Percentiles rank a stretch among this genome's conserved stretches.
phyloP scores from a whole-genome alignment of 805 yeast genomes.

The Wickerhamiella kurtzmanii region DNA sequence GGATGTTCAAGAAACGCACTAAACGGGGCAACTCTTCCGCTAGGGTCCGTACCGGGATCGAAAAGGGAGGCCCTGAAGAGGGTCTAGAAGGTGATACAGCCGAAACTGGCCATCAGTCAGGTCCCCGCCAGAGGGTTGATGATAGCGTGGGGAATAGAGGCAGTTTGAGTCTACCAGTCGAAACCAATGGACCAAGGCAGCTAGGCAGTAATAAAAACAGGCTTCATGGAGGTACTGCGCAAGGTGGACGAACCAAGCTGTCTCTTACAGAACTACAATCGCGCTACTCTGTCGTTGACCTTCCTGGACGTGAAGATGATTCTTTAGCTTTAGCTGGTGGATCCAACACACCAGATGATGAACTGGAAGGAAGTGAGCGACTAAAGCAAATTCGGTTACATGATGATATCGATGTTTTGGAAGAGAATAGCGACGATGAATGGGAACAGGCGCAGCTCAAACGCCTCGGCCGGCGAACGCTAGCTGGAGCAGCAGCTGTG shows the following conservation, averaged over 20 bases:
- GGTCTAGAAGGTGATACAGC: too few species aligned
- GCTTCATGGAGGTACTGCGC: too few species aligned
- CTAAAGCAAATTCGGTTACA: background rate
- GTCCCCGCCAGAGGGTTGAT: background rate
- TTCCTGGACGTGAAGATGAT: background rate
- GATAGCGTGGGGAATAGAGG: background rate
- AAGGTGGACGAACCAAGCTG: background rate
- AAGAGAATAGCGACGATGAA: background rate
- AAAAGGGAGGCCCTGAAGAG: too few species aligned
- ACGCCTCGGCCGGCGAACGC: background rate
- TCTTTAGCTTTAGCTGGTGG: too few species aligned
- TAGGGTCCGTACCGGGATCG: too few species aligned
- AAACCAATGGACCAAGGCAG: background rate
- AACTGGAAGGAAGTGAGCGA: too few species aligned
- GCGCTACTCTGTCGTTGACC: background rate
- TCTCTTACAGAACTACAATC: background rate
- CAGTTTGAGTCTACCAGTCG: background rate
- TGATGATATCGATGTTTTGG: background rate
- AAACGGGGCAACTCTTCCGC: constrained; percentile 3
- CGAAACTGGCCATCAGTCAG: background rate
- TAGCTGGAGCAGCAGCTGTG: background rate
- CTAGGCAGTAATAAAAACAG: too few species aligned
- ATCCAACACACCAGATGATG: too few species aligned
- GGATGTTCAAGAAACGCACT: constrained; percentile 14
- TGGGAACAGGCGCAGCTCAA: background rate